phyloP scores from a whole-genome alignment of 495 filamentous ascomycete genomes.

The Tuber brumale region DNA sequence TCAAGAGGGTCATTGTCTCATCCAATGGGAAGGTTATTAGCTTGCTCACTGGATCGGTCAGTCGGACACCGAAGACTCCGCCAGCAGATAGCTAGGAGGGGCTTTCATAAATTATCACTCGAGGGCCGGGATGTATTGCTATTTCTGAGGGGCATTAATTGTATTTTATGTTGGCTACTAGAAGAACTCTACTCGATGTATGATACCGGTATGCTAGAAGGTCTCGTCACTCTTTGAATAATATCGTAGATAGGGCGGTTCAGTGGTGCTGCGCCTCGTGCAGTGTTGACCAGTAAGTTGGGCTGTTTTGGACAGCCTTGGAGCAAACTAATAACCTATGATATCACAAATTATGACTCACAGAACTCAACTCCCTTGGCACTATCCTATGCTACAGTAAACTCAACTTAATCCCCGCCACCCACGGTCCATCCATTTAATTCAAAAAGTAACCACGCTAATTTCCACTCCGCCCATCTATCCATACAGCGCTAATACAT shows the following conservation, averaged over 20 bases:
- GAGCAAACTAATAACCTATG: neutral
- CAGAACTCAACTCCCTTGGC: neutral
- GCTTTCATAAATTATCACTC: neutral
- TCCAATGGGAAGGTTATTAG: slow-evolving; percentile 53
- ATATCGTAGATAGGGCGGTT: neutral
- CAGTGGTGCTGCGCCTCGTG: neutral
- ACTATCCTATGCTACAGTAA: neutral
- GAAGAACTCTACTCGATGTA: neutral
- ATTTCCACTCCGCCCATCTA: neutral
- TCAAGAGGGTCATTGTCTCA: slow-evolving; percentile 51
- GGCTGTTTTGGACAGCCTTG: neutral
- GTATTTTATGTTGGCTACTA: neutral
- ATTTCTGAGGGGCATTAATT: neutral
- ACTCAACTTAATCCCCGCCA: neutral
- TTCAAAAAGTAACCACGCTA: neutral
- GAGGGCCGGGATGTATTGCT: neutral
- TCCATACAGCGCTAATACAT: neutral
- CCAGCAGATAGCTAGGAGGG: neutral
- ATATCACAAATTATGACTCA: neutral
- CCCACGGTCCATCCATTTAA: neutral
- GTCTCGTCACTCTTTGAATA: neutral
- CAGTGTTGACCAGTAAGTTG: neutral
- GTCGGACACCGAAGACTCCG: neutral
- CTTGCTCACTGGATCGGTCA: slow-evolving; percentile 38
- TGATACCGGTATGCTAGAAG: neutral